Conservation (phyloP, 2,329 filamentous ascomycete species). For the Dactylellina parvicollis region DNA sequence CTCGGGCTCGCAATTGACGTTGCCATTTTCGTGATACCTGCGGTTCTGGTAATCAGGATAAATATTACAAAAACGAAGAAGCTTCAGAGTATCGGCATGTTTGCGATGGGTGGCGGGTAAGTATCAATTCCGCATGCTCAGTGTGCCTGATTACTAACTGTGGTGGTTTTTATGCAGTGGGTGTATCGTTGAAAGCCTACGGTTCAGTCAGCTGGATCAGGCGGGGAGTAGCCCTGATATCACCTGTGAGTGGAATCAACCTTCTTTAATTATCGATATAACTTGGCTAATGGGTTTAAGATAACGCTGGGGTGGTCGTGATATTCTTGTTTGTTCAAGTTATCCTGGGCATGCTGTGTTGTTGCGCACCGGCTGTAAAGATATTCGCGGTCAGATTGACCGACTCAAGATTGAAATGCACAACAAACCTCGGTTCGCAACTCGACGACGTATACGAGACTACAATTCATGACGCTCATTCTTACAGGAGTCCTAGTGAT, state of each 20-base stretch:
- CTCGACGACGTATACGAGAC: constrained; percentile 15
- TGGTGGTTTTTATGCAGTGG: neutral
- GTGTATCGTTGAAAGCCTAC: constrained; percentile 22
- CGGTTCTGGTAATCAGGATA: constrained; percentile 9
- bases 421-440: constrained; percentile 12
- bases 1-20: constrained; percentile 22
- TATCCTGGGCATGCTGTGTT: constrained; percentile 20
- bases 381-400: constrained; percentile 4
- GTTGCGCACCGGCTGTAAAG: constrained; percentile 21
- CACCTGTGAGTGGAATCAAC: constrained; percentile 12
- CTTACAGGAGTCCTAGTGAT: neutral
- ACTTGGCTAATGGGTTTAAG: neutral
- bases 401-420: constrained; percentile 24
- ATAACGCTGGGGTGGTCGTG: neutral
- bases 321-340: constrained; percentile 14
- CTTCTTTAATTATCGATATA: neutral
- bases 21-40: constrained; percentile 28
- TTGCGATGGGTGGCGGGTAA: constrained; percentile 32
- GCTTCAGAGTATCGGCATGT: constrained; percentile 30
- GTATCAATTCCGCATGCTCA: neutral
- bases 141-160: neutral
- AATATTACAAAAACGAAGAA: constrained; percentile 21
- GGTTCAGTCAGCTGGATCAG: constrained; percentile 4
- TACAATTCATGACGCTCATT: neutral
- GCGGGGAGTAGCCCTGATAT: constrained; percentile 16